Evolutionary conservation across 192 early-diverging fungal species (phyloP), one percentile per base, ranked within the genome.

Genomic region (Globomyces pollinis-pini): DNA sequence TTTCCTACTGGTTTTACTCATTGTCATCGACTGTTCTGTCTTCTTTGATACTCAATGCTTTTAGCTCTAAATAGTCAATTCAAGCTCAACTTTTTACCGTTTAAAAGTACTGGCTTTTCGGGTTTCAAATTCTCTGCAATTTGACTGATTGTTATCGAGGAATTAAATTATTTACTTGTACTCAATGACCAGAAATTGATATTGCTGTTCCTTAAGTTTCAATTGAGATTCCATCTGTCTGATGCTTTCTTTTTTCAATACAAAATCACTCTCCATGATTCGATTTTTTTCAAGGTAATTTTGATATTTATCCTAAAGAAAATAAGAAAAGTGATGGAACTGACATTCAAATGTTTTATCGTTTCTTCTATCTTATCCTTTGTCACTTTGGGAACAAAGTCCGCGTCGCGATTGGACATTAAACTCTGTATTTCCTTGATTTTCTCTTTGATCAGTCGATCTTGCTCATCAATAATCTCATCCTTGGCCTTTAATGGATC

Each of bases 161-260:
- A n/a, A n/a, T n/a, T n/a, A n/a, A n/a, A n/a, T n/a, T n/a, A n/a
- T n/a, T n/a, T n/a, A n/a, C n/a, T 26, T 77, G 66, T 77, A 77
- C 47, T 77, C 75, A 20, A 50, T 47, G 30, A 75, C 57, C 13
- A 77, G 53, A 56, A 74, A 74, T 21, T 71, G 63, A 50, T 77
- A 77, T 57, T 77, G 75, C 43, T 71, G 58, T 51, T 74, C 66
- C 62, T 70, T 77, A 34, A 71, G 69, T 23, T 38, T 54, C 23
- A 77, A 29, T 1, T 57, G 42, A n/a, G 56, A 49, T 29, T 74
- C 65, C 24, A 73, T 35, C 8, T 59, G 43, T 23, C 38, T 51
- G 13, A 69, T 45, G 11, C 51, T 38, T 7, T 39, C 11, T 15
- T 62, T 33, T 36, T 70, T 74, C 23, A 29, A 53, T 15, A 41